Base-by-base conservation (phyloP, 2,329 filamentous ascomycete genomes). In the Nemania abortiva region DNA sequence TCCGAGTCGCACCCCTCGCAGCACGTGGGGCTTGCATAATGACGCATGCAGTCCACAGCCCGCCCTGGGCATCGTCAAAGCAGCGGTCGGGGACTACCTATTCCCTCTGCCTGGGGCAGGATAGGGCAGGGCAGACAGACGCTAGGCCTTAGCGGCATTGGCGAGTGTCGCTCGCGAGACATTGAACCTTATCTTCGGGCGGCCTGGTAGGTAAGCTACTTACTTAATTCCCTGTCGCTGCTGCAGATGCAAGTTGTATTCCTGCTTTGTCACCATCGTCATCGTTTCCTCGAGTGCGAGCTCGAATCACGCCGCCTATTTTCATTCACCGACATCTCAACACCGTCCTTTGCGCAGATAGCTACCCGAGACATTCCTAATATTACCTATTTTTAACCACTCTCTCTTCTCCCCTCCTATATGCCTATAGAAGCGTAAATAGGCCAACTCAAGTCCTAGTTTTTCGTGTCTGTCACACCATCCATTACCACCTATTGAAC, bases 1-100 rank as follows among this genome's bases (percentile, higher is more conserved):
- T 27, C n/a, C 31, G n/a, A 27, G 31, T 37, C 37, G 55, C 34
- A 27, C n/a, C 34, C 42, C 27, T 52, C 52, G 31, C 57, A 61
- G 53, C 66, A 71, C 69, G 69, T 71, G 69, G 69, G 66, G 66
- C 69, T 61, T 69, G 63, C 69, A 69, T 71, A 58, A 65, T 68
- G 58, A 70, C 65, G 65, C 68, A 65, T 68, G 53, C 65, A 62
- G n/a, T 47, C 27, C 20, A 54, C 57, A 65, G 58, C 29, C 54
- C 61, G 62, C 62, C 53, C 57, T 65, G 47, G 47, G 24, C 60
- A 68, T 66, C 57, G 50, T 63, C 61, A 63, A 27, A 65, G 55
- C 69, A 56, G 62, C 62, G 65, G 69, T 70, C 58, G 66, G 61
- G 29, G 63, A 15, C 53, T 20, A 55, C 15, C 53, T 37, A 55